Conservation (phyloP, 1,284 basidiomycete species). For the Naganishia liquefaciens region DNA sequence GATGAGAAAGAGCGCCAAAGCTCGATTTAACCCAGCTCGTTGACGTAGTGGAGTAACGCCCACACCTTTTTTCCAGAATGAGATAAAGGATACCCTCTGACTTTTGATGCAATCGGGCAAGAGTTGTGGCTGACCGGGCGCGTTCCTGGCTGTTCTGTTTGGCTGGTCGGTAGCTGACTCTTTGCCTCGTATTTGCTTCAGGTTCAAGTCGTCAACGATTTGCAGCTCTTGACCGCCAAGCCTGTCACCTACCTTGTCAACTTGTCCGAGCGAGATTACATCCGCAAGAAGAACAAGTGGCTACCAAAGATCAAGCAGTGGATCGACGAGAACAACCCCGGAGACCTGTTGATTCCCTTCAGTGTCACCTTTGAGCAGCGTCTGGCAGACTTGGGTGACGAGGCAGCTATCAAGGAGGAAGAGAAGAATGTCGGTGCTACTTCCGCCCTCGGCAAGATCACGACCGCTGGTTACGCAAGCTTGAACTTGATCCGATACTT, state of each 20-base stretch:
- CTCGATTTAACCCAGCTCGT: constrained; percentile 74
- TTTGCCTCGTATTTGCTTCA: constrained; percentile 48
- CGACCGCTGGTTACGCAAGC: constrained; percentile 81
- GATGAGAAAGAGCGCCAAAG: constrained; percentile 75
- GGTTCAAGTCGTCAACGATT: constrained; percentile 94
- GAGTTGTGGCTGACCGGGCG: constrained; percentile 10
- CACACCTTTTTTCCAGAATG: constrained; percentile 60
- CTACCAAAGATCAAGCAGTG: constrained; percentile 96
- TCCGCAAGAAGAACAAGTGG: constrained; percentile 99
- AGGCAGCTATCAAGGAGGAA: constrained; percentile 75
- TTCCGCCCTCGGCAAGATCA: constrained; percentile 80
- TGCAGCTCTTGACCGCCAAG: constrained; percentile 92
- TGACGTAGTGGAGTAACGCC: constrained; percentile 73
- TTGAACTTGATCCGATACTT: constrained; percentile 95
- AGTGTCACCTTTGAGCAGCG: constrained; percentile 95
- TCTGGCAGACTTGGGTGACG: constrained; percentile 63
- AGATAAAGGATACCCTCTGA: constrained; percentile 56
- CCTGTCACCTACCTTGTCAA: constrained; percentile 99
- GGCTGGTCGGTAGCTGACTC: constrained; percentile 24
- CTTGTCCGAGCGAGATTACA: constrained; percentile 90
- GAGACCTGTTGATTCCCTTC: constrained; percentile 95
- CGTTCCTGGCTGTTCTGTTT: background rate
- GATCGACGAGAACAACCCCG: constrained; percentile 97
- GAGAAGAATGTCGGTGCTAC: constrained; percentile 68
- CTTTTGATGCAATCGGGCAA: constrained; percentile 14